Conservation (phyloP, 2,329 filamentous ascomycete species). For the Alternaria viburni region DNA sequence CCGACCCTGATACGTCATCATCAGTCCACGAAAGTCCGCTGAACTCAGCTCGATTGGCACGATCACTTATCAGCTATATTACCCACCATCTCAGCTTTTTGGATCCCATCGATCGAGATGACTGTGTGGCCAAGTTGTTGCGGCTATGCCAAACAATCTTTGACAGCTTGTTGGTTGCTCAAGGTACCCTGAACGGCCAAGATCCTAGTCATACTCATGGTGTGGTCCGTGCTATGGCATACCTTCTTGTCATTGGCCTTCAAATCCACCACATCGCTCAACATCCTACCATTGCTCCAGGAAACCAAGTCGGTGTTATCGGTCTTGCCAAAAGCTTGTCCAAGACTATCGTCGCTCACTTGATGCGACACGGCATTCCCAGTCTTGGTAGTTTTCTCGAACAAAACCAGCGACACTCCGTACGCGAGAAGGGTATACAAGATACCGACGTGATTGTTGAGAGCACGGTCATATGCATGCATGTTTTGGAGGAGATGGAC, state of each 20-base stretch:
- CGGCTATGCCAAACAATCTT: conserved; percentile 49
- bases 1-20: not conserved
- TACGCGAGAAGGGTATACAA: conserved; percentile 57
- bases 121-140: conserved; percentile 53
- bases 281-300: conserved; percentile 26
- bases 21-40: conserved; percentile 1
- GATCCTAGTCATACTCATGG: not conserved
- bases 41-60: conserved; percentile 38
- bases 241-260: conserved; percentile 35
- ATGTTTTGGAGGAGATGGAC: conserved; percentile 47
- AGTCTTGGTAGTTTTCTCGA: conserved; percentile 55
- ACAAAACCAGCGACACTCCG: conserved; percentile 49
- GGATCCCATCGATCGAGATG: conserved; percentile 60
- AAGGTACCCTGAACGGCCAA: not conserved
- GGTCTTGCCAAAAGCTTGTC: conserved; percentile 45
- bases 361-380: conserved; percentile 42
- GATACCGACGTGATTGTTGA: conserved; percentile 53
- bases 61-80: conserved; percentile 58
- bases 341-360: conserved; percentile 44
- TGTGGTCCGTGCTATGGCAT: conserved; percentile 30
- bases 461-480: conserved; percentile 55
- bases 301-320: conserved; percentile 24
- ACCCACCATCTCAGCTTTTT: conserved; percentile 58
- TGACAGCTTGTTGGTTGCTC: conserved; percentile 25
- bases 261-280: conserved; percentile 43